A percentile compares a stretch with the other conserved stretches of the same genome.
Conservation (phyloP, 495 filamentous ascomycete genomes). For the Neurospora intermedia region DNA sequence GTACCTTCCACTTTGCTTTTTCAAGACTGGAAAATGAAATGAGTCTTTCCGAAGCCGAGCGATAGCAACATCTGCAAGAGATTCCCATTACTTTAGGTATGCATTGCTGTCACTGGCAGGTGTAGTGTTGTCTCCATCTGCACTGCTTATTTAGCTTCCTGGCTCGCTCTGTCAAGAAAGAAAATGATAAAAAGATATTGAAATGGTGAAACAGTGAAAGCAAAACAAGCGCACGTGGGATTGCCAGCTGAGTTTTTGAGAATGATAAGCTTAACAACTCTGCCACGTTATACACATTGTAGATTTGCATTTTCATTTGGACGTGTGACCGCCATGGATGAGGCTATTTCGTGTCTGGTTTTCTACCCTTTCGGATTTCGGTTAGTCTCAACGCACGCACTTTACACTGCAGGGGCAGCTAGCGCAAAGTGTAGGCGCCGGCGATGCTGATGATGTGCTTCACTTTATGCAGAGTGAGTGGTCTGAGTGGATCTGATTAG, state of each 20-base stretch:
- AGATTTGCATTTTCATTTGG: not conserved
- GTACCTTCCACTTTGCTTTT: no score
- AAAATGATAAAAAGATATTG: not conserved
- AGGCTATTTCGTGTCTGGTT: not conserved
- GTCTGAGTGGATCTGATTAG: not conserved
- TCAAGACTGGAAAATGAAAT: not conserved
- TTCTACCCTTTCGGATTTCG: not conserved
- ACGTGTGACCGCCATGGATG: not conserved
- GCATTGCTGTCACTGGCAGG: not conserved
- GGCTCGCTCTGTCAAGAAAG: not conserved
- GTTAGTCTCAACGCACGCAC: not conserved
- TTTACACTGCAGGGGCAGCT: not conserved
- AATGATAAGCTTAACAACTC: not conserved
- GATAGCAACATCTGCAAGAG: not conserved
- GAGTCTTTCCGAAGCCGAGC: not conserved
- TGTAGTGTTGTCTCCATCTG: not conserved
- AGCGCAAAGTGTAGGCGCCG: not conserved
- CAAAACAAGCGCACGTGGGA: not conserved
- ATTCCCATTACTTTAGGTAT: not conserved
- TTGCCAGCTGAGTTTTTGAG: not conserved
- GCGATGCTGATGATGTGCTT: not conserved
- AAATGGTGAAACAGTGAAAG: not conserved
- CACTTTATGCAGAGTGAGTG: not conserved
- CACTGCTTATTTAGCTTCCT: not conserved
- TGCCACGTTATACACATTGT: not conserved